A percentile compares a stretch with the other conserved stretches of the same genome.
Conservation (phyloP, 2,329 filamentous ascomycete species). For the Penicillium vulpinum region DNA sequence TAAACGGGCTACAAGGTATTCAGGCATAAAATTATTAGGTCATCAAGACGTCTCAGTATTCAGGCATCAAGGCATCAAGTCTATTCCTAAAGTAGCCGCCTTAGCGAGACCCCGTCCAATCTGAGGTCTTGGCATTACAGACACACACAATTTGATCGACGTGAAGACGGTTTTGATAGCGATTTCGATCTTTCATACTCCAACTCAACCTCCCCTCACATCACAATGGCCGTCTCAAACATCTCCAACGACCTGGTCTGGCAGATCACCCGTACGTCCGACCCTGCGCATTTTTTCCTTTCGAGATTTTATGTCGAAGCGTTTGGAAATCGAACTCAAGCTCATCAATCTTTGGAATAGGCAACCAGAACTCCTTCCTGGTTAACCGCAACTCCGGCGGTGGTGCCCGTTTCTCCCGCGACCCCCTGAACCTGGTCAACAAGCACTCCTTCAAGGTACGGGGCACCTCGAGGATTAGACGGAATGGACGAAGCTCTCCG, state of each 20-base stretch:
- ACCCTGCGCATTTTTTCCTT: neutral
- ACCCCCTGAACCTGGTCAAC: constrained; percentile 92
- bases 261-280: constrained; percentile 85
- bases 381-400: constrained; percentile 82
- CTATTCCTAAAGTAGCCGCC: constrained; percentile 39
- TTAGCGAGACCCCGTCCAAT: constrained; percentile 38
- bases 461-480: neutral
- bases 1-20: constrained; percentile 1
- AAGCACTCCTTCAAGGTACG: constrained; percentile 83
- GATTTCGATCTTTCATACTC: constrained; percentile 28
- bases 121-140: constrained; percentile 26
- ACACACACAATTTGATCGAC: constrained; percentile 27
- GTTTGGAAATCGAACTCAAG: constrained; percentile 3
- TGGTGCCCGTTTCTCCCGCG: constrained; percentile 86
- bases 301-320: neutral
- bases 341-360: constrained; percentile 50
- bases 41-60: too few species aligned
- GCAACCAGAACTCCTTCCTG: constrained; percentile 84
- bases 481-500: constrained; percentile 11
- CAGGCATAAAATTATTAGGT: too few species aligned
- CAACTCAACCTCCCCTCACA: constrained; percentile 24
- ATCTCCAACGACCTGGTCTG: constrained; percentile 90
- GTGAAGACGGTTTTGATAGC: constrained; percentile 13
- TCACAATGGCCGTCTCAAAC: constrained; percentile 58
- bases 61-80: neutral